These are phyloP conservation scores for Escallonia herrerae DNA, from an alignment of 129 eudicot species.

Conservation along the genomic window DNA sequence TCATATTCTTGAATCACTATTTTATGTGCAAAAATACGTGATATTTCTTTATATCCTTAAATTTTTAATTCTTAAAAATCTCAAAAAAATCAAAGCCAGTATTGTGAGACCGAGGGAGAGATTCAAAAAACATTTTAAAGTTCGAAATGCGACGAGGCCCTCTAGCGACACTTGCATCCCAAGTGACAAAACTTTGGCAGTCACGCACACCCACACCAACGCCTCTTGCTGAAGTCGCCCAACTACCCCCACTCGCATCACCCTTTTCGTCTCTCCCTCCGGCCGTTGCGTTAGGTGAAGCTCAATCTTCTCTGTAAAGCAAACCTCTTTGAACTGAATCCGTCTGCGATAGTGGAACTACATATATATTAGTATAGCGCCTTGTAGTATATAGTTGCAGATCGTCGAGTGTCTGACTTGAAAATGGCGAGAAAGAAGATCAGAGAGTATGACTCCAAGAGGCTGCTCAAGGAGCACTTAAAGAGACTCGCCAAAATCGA, in stretches of 20 bases:
- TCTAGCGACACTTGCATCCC: no score
- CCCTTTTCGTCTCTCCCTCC: not conserved
- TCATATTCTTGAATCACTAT: no score
- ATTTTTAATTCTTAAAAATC: no score
- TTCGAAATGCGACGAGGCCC: no score
- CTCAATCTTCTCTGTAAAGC: not conserved
- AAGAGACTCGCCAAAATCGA: constrained; percentile 42
- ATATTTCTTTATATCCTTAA: no score
- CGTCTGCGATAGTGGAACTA: no score
- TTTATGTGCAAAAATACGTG: no score
- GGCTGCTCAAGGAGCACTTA: constrained; percentile 60
- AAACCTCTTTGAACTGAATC: not conserved
- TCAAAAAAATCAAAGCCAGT: no score
- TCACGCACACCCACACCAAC: not conserved
- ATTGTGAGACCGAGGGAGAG: no score
- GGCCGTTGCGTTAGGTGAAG: not conserved
- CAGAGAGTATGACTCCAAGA: constrained; percentile 77
- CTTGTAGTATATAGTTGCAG: not conserved
- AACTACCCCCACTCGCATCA: constrained; percentile 3
- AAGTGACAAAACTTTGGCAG: not conserved
- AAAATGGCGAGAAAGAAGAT: constrained; percentile 71
- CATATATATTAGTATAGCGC: not conserved
- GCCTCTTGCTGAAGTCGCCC: constrained; percentile 8
- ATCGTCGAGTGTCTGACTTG: not conserved
- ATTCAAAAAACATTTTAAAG: no score